Evolutionary conservation across 768 basidiomycete genomes (phyloP).

Genomic region (Auriscalpium orientale): DNA sequence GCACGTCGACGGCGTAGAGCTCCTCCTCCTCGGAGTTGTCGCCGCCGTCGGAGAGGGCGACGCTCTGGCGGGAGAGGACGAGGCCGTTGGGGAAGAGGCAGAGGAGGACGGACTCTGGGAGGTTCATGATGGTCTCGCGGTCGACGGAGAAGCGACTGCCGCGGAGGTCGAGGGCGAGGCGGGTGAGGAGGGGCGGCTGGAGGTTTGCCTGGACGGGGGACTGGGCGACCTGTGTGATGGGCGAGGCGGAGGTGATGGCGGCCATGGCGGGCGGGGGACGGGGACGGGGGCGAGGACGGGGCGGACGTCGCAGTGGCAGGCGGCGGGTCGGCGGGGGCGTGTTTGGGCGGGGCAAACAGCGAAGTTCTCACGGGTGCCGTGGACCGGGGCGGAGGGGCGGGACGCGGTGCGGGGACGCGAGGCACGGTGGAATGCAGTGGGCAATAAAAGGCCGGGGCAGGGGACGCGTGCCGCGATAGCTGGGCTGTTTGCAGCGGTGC

Average conservation of each 20-base stretch:
- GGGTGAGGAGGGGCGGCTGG: conserved; percentile 82
- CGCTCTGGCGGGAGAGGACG: conserved; percentile 82
- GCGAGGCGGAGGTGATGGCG: conserved; percentile 36
- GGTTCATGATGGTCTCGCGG: conserved; percentile 95
- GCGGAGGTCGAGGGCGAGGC: conserved; percentile 87
- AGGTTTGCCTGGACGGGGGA: conserved; percentile 60
- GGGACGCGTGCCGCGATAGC: too few species aligned
- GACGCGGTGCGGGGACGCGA: too few species aligned
- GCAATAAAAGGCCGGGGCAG: too few species aligned
- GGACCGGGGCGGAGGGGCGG: too few species aligned
- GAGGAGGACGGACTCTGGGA: conserved; percentile 93
- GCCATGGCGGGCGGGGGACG: conserved; percentile 25
- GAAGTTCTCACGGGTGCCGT: too few species aligned
- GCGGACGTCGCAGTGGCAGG: not conserved
- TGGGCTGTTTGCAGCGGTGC: too few species aligned
- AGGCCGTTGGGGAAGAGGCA: conserved; percentile 97
- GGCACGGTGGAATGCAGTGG: too few species aligned
- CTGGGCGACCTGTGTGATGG: conserved; percentile 51
- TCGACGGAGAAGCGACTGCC: conserved; percentile 90
- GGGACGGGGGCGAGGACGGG: not conserved
- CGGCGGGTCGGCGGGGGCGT: not conserved
- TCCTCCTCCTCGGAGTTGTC: conserved; percentile 81
- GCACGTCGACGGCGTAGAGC: conserved; percentile 91
- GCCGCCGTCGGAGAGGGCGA: conserved; percentile 64
- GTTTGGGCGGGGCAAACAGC: not conserved